A percentile compares a stretch with the other conserved stretches of the same genome.
Conservation (phyloP, 2,329 filamentous ascomycete species). For the Exophiala lecanii-corni region DNA sequence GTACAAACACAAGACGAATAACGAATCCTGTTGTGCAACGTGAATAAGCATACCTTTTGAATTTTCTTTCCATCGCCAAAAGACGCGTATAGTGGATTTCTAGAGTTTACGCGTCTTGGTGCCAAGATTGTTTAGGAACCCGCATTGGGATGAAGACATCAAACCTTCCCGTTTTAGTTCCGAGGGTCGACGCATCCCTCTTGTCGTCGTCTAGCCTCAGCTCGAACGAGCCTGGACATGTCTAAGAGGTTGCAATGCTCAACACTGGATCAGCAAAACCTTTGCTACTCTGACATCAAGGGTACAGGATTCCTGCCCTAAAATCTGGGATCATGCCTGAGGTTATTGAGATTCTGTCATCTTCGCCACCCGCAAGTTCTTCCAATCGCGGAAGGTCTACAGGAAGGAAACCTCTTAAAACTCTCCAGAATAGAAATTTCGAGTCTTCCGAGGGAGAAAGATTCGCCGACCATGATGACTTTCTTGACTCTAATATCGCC, state of each 20-base stretch:
- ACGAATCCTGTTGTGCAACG: no score
- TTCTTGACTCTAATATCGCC: constrained; percentile 14
- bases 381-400: background rate
- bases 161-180: no score
- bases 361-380: background rate
- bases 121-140: constrained; percentile 1
- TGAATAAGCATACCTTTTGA: no score
- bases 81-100: constrained; percentile 1
- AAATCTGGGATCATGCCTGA: background rate
- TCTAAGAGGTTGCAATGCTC: background rate
- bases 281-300: background rate
- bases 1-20: no score
- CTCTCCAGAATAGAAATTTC: constrained; percentile 15
- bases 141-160: no score
- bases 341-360: background rate
- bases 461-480: constrained; percentile 24
- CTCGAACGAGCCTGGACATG: background rate
- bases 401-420: background rate
- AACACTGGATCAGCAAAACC: background rate
- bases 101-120: background rate
- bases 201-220: background rate
- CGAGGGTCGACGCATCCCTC: no score
- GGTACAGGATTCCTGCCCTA: background rate
- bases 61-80: no score
- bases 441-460: constrained; percentile 30